Evolutionary conservation across 345 rosid species (phyloP).

Genomic region (Syzygium grande): DNA sequence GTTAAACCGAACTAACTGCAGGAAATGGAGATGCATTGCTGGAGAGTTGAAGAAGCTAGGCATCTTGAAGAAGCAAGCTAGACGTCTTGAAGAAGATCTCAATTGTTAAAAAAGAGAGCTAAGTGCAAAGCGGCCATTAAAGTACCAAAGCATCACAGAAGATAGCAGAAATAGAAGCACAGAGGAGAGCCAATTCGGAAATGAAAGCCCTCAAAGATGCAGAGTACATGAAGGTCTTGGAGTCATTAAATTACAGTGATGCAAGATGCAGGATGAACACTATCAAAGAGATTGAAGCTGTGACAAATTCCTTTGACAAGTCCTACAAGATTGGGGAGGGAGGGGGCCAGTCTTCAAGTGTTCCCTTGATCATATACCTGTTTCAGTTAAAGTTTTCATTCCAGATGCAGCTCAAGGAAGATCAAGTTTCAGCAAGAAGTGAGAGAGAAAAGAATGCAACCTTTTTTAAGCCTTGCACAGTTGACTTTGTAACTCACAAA

Average conservation of each 20-base stretch:
- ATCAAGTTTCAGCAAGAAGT: conserved; percentile 84
- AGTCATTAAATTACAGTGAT: conserved; percentile 12
- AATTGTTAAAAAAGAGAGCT: conserved; percentile 45
- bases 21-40: conserved; percentile 67
- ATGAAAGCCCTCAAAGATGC: conserved; percentile 44
- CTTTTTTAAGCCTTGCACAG: not conserved
- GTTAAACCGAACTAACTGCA: conserved; percentile 6
- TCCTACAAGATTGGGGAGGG: conserved; percentile 83
- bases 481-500: not conserved
- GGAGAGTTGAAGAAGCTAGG: conserved; percentile 48
- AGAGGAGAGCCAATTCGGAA: conserved; percentile 40
- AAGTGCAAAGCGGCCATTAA: conserved; percentile 55
- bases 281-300: conserved; percentile 73
- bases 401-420: conserved; percentile 97
- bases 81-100: conserved; percentile 46
- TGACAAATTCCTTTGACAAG: conserved; percentile 47
- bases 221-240: conserved; percentile 25
- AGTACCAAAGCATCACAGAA: conserved; percentile 56
- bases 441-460: not conserved
- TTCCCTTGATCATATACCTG: conserved; percentile 71
- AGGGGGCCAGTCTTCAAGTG: conserved; percentile 93
- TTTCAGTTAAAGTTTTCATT: conserved; percentile 78
- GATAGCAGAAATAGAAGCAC: conserved; percentile 53
- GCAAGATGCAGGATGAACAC: conserved; percentile 63
- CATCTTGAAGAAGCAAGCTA: not conserved